These are phyloP conservation scores for Hemileccinum rubropunctum DNA, from an alignment of 768 basidiomycete genomes.

Conservation along the genomic window DNA sequence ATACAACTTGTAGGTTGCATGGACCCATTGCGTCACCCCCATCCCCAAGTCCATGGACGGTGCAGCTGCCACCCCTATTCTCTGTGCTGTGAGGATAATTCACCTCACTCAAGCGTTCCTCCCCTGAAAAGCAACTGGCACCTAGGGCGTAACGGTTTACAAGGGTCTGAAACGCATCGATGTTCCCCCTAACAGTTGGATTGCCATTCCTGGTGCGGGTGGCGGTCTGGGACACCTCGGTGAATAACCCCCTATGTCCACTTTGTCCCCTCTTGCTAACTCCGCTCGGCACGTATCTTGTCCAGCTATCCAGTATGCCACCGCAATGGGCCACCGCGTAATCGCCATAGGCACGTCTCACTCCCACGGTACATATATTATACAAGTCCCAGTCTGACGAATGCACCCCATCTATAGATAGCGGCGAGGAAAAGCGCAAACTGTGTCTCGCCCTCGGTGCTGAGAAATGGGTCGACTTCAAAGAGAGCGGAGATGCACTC, in stretches of 20 bases:
- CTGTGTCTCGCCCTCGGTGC: constrained; percentile 39
- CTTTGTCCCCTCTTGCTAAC: not conserved
- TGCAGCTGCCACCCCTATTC: constrained; percentile 41
- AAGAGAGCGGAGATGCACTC: constrained; percentile 35
- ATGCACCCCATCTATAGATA: constrained; percentile 29
- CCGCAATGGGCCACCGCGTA: constrained; percentile 40
- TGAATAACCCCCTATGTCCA: not conserved
- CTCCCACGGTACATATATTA: not conserved
- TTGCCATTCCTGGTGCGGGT: constrained; percentile 41
- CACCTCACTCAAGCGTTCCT: no score
- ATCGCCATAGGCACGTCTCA: constrained; percentile 38
- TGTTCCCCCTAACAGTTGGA: constrained; percentile 35
- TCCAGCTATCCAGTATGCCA: constrained; percentile 46
- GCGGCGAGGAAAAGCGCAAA: constrained; percentile 39
- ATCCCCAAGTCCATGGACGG: constrained; percentile 42
- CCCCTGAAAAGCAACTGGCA: not conserved
- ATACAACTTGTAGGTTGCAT: no score
- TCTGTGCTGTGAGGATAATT: constrained; percentile 37
- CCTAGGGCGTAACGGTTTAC: constrained; percentile 43
- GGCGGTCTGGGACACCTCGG: constrained; percentile 44
- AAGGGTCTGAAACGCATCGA: constrained; percentile 41
- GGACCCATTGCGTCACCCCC: constrained; percentile 40
- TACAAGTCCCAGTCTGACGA: no score
- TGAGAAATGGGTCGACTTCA: constrained; percentile 48
- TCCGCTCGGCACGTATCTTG: not conserved